Evolutionary conservation across 148 eudicot species (phyloP).

Genomic region (Fagopyrum esculentum): DNA sequence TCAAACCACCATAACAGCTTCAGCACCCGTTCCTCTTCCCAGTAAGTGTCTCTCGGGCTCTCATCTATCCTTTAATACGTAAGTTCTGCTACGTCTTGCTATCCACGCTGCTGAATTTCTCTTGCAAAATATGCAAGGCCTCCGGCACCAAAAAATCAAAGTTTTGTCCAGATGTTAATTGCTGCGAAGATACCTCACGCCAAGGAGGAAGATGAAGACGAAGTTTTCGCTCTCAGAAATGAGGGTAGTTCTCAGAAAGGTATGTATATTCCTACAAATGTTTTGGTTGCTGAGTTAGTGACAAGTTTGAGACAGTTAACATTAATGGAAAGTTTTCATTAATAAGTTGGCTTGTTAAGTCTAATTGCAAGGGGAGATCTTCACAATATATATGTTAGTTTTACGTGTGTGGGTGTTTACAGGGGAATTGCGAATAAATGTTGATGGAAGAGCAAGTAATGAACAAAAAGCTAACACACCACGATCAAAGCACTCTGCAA

Average conservation of each 20-base stretch:
- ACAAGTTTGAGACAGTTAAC: not conserved
- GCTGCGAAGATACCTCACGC: slow-evolving; percentile 60
- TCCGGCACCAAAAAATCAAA: slow-evolving; percentile 46
- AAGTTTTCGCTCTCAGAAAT: slow-evolving; percentile 51
- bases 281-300: not conserved
- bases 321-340: not conserved
- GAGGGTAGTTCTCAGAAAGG: slow-evolving; percentile 53
- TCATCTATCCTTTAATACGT: not conserved
- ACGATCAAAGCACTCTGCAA: slow-evolving; percentile 94
- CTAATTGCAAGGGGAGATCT: not conserved
- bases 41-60: not conserved
- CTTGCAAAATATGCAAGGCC: slow-evolving; percentile 30
- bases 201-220: slow-evolving; percentile 72
- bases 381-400: not conserved
- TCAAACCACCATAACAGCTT: not conserved
- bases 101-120: not conserved
- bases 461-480: slow-evolving; percentile 88
- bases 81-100: not conserved
- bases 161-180: slow-evolving; percentile 77
- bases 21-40: slow-evolving; percentile 6
- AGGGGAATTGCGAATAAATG: slow-evolving; percentile 66
- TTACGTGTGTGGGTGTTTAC: slow-evolving; percentile 13
- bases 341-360: not conserved
- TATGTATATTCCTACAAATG: slow-evolving; percentile 8
- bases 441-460: slow-evolving; percentile 45